phyloP scores from a whole-genome alignment of 306 rosid species.

The Potentilla sterilis region DNA sequence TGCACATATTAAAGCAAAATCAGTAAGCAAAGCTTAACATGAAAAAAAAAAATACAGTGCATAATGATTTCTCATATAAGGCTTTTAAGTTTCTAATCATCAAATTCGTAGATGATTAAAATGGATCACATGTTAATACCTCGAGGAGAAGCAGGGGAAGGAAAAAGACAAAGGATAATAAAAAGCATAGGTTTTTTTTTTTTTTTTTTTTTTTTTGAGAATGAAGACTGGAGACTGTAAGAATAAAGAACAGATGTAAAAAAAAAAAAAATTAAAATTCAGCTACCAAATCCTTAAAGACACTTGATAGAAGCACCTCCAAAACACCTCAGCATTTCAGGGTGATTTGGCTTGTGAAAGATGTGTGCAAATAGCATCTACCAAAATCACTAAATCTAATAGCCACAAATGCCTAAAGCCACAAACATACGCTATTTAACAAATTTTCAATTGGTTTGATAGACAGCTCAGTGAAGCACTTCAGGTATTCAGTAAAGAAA shows the following conservation, averaged over 20 bases:
- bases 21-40: neutral
- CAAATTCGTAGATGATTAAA: neutral
- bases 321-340: neutral
- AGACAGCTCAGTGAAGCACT: neutral
- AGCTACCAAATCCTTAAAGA: neutral
- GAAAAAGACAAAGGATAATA: neutral
- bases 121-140: neutral
- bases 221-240: neutral
- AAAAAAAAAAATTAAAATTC: neutral
- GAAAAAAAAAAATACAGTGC: neutral
- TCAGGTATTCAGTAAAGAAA: neutral
- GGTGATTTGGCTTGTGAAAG: neutral
- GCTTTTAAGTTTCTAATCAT: neutral
- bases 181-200: neutral
- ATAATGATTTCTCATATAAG: neutral
- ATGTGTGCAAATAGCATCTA: constrained; percentile 1
- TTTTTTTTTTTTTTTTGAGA: too few species aligned
- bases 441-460: neutral
- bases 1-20: constrained; percentile 27
- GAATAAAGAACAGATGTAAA: neutral
- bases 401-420: neutral
- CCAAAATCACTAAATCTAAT: neutral
- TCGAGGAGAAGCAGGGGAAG: neutral
- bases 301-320: neutral
- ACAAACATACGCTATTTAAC: neutral